Evolutionary conservation across 176 grass and related monocot species (phyloP), one percentile per base, ranked within the genome.

Genomic region (Pontederia paniculata): DNA sequence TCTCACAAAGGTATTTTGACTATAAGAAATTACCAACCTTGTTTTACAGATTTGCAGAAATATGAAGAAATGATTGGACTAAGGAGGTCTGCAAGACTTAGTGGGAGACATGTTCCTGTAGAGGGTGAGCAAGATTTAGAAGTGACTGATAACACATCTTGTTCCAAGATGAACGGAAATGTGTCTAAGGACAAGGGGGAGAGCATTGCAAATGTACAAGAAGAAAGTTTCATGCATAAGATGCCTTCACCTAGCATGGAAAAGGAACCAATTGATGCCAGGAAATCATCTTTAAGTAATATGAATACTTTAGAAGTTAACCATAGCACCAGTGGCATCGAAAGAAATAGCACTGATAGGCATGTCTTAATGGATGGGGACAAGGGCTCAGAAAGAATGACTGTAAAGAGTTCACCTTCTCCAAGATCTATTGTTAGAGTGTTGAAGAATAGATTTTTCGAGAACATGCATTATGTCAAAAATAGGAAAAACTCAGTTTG

Each of bases 1-100:
- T 9, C 21, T 18, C 5, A 16, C 0, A 41, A 48, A 0, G 11
- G 16, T 14, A 18, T 5, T 66, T 28, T 52, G 21, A 19, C 9
- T 42, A 41, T 9, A 66, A n/a, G 37, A 2, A 52, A 52, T 37
- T 15, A n/a, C 1, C 9, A 37, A 18, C 14, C 21, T 17, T 10
- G 14, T 31, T 50, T 17, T 51, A 21, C 20, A 16, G 16, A 17
- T 31, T 8, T 23, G 12, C 22, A 66, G n/a, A 21, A 37, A 37
- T 37, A 52, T 52, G n/a, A 9, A 21, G 31, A 41, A 52, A 37
- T 41, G 9, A 3, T 17, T 50, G 10, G 23, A 42, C 11, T 52
- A 17, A 42, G 48, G 48, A 50, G 48, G 25, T 66, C 63, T 19
- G 15, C 13, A 21, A 23, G 23, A 52, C 46, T 66, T 19, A 66